phyloP scores from a whole-genome alignment of 202 grass and related monocot genomes.

The Dendrocalamus latiflorus region DNA sequence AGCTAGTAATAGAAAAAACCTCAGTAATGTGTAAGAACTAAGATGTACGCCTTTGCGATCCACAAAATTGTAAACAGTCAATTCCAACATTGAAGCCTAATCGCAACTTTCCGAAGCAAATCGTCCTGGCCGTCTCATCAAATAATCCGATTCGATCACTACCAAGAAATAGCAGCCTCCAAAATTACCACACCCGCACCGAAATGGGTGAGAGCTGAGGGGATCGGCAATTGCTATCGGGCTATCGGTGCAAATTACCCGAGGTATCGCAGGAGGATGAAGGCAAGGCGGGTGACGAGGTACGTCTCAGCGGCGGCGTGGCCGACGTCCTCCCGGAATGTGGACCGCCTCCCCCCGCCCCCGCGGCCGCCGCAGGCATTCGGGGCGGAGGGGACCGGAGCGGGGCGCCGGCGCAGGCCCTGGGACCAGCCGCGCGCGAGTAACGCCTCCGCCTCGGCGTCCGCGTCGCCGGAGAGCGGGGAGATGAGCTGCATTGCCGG shows the following conservation, averaged over 20 bases:
- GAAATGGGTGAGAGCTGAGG: neutral
- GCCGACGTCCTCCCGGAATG: constrained; percentile 68
- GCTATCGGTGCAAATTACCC: constrained; percentile 40
- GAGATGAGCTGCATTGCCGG: constrained; percentile 1
- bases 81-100: neutral
- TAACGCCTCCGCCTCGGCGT: constrained; percentile 31
- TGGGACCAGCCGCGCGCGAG: constrained; percentile 16
- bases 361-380: neutral
- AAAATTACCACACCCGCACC: neutral
- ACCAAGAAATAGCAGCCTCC: neutral
- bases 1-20: neutral
- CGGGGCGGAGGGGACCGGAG: neutral
- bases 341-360: constrained; percentile 14
- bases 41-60: neutral
- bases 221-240: neutral
- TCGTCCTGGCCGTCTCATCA: neutral
- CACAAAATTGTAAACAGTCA: neutral
- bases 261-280: constrained; percentile 79
- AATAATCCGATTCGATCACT: neutral
- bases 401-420: constrained; percentile 19
- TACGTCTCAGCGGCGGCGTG: constrained; percentile 91
- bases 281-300: constrained; percentile 71
- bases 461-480: neutral
- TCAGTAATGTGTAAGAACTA: neutral
- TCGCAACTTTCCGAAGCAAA: neutral